Evolutionary conservation across 805 yeast genomes (phyloP).

Genomic region (Pichia cephalocereana): DNA sequence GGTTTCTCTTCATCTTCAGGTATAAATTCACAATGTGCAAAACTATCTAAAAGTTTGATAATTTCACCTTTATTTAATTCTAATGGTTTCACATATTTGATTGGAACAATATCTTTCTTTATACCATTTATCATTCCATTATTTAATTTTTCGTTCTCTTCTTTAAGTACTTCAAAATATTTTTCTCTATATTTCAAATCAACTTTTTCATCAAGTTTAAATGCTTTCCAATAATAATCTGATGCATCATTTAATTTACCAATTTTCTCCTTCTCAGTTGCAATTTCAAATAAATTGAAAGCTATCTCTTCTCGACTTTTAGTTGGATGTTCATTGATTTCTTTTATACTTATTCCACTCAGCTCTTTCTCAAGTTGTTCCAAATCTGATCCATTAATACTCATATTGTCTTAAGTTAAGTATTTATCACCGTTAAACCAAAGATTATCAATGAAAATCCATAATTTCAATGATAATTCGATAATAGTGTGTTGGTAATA

Average conservation of each 20-base stretch:
- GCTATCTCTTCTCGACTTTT: slow-evolving; percentile 35
- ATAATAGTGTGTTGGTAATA: too few species aligned
- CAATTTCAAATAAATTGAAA: slow-evolving; percentile 56
- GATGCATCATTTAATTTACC: slow-evolving; percentile 84
- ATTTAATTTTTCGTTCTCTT: slow-evolving; percentile 12
- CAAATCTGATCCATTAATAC: neutral
- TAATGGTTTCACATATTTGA: slow-evolving; percentile 2
- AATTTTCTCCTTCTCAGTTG: slow-evolving; percentile 57
- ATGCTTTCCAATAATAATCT: slow-evolving; percentile 60
- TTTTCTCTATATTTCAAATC: slow-evolving; percentile 59
- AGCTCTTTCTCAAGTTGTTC: slow-evolving; percentile 17
- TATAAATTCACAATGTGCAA: slow-evolving; percentile 20
- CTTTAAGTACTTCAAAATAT: slow-evolving; percentile 23
- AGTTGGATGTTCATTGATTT: slow-evolving; percentile 23
- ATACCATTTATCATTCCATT: neutral
- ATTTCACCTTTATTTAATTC: slow-evolving; percentile 34
- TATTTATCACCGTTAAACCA: too few species aligned
- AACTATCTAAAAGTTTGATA: slow-evolving; percentile 29
- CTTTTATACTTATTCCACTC: slow-evolving; percentile 16
- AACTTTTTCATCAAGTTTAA: slow-evolving; percentile 47
- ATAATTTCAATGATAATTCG: too few species aligned
- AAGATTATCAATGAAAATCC: too few species aligned
- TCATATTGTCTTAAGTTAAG: neutral
- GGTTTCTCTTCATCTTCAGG: slow-evolving; percentile 28
- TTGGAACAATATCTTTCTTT: neutral